A percentile compares a stretch with the other conserved stretches of the same genome.
phyloP scores from a whole-genome alignment of 768 basidiomycete species.

The Leccinum aurantiacum region DNA sequence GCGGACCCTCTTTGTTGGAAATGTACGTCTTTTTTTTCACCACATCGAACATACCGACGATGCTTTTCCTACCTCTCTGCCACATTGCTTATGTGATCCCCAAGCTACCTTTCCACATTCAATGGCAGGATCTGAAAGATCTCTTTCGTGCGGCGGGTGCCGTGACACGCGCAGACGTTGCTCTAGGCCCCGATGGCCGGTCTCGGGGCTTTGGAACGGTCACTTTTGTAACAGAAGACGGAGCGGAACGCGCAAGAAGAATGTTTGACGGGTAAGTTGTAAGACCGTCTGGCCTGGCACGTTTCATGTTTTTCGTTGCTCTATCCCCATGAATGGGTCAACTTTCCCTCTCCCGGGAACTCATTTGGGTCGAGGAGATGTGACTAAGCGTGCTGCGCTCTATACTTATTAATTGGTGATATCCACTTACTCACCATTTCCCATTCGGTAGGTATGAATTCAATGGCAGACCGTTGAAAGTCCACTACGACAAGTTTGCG shows the following conservation, averaged over 20 bases:
- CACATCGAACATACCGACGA: slow-evolving; percentile 8
- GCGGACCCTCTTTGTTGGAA: slow-evolving; percentile 83
- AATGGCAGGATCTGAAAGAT: slow-evolving; percentile 99
- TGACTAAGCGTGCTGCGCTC: not conserved
- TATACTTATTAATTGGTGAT: not conserved
- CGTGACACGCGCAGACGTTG: slow-evolving; percentile 88
- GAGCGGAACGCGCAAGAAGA: slow-evolving; percentile 79
- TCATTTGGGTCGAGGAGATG: not conserved
- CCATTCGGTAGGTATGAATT: slow-evolving; percentile 68
- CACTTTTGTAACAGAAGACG: slow-evolving; percentile 76
- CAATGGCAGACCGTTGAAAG: slow-evolving; percentile 83
- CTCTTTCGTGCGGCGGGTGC: slow-evolving; percentile 89
- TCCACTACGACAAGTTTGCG: slow-evolving; percentile 86
- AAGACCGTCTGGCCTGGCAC: not conserved
- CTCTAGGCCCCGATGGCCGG: slow-evolving; percentile 82
- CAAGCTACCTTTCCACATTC: slow-evolving; percentile 88
- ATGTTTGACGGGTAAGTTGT: slow-evolving; percentile 86
- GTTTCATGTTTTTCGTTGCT: not conserved
- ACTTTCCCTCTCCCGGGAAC: too few relatives aligned
- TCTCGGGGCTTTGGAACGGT: slow-evolving; percentile 94
- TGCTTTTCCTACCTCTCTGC: not conserved
- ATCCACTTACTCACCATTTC: slow-evolving; percentile 8
- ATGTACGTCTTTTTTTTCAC: slow-evolving; percentile 52
- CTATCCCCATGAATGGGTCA: not conserved
- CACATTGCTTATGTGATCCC: slow-evolving; percentile 17